Base-by-base conservation (phyloP, 2,329 filamentous ascomycete genomes). In the Alternaria atra region DNA sequence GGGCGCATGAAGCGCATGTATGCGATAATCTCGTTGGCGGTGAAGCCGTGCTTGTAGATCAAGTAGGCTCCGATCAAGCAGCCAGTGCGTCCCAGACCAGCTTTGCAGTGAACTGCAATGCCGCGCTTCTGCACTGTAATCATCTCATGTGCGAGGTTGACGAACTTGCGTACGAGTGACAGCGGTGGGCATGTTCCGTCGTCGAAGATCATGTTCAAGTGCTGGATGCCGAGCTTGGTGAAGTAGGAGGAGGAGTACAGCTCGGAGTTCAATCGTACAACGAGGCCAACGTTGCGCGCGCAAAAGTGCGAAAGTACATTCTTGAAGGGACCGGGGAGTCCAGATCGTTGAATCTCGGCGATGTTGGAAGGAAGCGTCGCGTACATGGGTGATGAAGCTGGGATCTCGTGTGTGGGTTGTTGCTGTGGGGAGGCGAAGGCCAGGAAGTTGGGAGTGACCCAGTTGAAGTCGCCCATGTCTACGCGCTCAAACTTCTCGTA, bases 1-100 rank as follows among this genome's bases (percentile, higher is more conserved):
- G 95, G 95, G 60, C 94, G 88, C 94, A 98, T 98, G 82, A 99
- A 99, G 63, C 94, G 90, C 94, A 99, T 98, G 80, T 94, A 99
- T 3, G 94, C 91, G 77, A 98, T 98, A 73, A 97, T 89, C 81
- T 97, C 94, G 75, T 98, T 97, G 67, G 95, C 95, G 6, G 94
- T 98, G 80, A 98, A 99, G 58, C 93, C 95, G 79, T 98, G 91
- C 68, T 94, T 89, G 84, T 99, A 99, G 76, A 99, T 98, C 63
- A 99, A 86, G 76, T 99, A 99, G 32, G 95, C 95, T 60, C 95
- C 95, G 73, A 99, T 99, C 66, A 99, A 84, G 78, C 95, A 99
- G 13, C 95, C 95, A 1, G 95, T 99, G 48, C 95, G 90, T 29
- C 95, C 95, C 20, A 99, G 88, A 48, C 95, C 95, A 72, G 95